Conservation (phyloP, 176 grass and related monocot species). For the Tillandsia fasciculata region DNA sequence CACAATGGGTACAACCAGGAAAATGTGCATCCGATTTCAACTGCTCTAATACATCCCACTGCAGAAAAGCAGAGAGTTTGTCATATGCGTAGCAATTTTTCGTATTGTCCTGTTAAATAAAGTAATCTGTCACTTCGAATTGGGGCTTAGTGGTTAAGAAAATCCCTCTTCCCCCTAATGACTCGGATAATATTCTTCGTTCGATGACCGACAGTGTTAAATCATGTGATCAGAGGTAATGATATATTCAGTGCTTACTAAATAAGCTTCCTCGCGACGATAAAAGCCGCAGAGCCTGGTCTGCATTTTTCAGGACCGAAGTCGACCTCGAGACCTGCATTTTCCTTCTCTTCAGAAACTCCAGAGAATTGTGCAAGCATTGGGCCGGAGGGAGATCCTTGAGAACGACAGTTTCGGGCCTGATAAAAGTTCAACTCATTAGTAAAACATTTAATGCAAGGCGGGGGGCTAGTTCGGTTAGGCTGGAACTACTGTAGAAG, state of each 20-base stretch:
- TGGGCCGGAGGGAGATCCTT: constrained; percentile 45
- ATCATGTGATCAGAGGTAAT: neutral
- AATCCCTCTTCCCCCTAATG: no score
- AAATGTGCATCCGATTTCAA: no score
- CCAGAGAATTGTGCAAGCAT: constrained; percentile 47
- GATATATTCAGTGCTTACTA: constrained; percentile 5
- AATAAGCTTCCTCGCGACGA: constrained; percentile 15
- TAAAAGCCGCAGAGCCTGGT: constrained; percentile 15
- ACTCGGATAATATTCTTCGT: no score
- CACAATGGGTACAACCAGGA: no score
- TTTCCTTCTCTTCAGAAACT: constrained; percentile 68
- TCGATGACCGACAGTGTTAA: neutral
- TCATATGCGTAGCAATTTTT: no score
- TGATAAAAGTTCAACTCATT: constrained; percentile 24
- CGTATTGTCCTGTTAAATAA: no score
- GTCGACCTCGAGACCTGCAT: constrained; percentile 26
- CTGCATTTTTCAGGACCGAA: constrained; percentile 10
- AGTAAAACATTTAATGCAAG: neutral
- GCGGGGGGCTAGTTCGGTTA: neutral
- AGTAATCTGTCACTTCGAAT: no score
- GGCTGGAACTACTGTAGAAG: neutral
- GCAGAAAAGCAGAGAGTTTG: no score
- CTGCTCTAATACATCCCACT: no score
- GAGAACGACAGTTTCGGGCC: constrained; percentile 67
- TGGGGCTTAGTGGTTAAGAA: no score